phyloP scores from a whole-genome alignment of 140 eudicot genomes.

The Bidens hawaiensis region DNA sequence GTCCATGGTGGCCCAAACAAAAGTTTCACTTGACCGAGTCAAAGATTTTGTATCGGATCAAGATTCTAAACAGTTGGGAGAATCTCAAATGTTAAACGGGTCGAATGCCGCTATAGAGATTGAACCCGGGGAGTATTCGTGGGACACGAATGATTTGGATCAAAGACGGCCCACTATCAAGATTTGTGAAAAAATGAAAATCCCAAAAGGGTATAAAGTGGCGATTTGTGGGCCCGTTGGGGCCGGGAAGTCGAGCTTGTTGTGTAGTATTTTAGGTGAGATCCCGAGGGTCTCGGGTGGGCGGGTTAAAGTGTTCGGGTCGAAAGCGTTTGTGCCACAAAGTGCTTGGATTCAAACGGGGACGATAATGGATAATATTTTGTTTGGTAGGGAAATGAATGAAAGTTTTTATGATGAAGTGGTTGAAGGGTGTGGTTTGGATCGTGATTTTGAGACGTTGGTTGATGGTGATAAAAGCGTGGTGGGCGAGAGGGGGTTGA shows the following conservation, averaged over 20 bases:
- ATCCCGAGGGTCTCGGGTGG: conserved; percentile 72
- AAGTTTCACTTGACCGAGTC: conserved; percentile 82
- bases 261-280: conserved; percentile 79
- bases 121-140: conserved; percentile 62
- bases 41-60: conserved; percentile 49
- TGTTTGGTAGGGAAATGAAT: conserved; percentile 72
- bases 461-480: conserved; percentile 57
- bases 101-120: conserved; percentile 52
- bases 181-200: conserved; percentile 40
- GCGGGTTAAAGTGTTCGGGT: conserved; percentile 52
- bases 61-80: conserved; percentile 34
- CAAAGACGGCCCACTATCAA: conserved; percentile 44
- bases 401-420: conserved; percentile 49
- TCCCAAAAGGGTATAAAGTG: conserved; percentile 67
- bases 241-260: conserved; percentile 79
- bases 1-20: conserved; percentile 79
- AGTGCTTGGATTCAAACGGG: conserved; percentile 98
- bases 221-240: conserved; percentile 95
- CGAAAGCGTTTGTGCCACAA: conserved; percentile 88
- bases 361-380: conserved; percentile 63
- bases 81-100: conserved; percentile 19
- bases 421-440: conserved; percentile 71
- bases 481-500: conserved; percentile 81
- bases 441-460: conserved; percentile 59
- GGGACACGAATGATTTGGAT: conserved; percentile 50